Evolutionary conservation across 495 filamentous ascomycete species (phyloP).

Genomic region (Talaromyces stipitatus): DNA sequence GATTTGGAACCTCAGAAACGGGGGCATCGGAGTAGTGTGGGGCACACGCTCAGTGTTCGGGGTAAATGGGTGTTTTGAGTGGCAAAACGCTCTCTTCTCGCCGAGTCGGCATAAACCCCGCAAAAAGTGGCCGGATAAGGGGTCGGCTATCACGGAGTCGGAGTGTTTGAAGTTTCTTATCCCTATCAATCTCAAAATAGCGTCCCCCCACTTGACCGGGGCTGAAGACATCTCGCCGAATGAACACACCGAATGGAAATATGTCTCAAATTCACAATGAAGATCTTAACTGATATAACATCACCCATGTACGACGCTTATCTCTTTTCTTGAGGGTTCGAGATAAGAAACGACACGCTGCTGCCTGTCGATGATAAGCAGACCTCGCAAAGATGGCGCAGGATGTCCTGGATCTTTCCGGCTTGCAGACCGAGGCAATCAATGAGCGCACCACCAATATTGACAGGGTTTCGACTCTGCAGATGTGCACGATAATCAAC

Average conservation of each 20-base stretch:
- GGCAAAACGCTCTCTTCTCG: background rate
- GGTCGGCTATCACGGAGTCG: background rate
- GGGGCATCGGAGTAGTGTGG: background rate
- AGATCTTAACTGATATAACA: background rate
- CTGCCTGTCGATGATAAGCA: background rate
- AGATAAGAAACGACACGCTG: background rate
- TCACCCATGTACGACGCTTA: background rate
- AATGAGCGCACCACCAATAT: constrained; percentile 24
- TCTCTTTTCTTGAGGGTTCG: background rate
- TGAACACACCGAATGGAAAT: background rate
- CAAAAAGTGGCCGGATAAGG: background rate
- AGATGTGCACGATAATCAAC: constrained; percentile 30
- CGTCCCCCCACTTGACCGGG: background rate
- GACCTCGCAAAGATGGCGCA: constrained; percentile 3
- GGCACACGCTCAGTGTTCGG: background rate
- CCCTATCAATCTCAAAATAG: background rate
- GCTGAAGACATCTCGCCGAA: background rate
- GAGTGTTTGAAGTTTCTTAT: background rate
- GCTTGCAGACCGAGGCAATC: constrained; percentile 27
- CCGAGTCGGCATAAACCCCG: background rate
- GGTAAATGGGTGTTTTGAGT: background rate
- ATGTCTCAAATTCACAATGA: background rate
- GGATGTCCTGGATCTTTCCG: constrained; percentile 18
- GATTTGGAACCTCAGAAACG: background rate
- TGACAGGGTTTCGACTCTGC: constrained; percentile 25